Conservation (phyloP, 2,329 filamentous ascomycete species). For the Pseudogymnoascus sp. region DNA sequence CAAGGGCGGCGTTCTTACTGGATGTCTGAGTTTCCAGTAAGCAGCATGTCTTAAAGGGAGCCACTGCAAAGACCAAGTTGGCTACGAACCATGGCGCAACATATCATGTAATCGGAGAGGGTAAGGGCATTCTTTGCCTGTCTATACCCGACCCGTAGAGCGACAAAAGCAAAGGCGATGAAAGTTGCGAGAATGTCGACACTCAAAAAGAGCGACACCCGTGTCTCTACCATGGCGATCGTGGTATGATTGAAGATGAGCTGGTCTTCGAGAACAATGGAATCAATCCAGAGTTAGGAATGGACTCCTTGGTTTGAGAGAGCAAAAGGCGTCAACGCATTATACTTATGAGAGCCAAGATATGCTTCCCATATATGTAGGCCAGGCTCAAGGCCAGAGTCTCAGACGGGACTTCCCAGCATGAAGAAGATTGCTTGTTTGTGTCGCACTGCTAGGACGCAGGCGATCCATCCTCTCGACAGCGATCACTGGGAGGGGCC, state of each 20-base stretch:
- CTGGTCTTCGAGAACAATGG: not conserved
- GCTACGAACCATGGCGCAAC: slow-evolving; percentile 4
- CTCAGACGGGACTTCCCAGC: not conserved
- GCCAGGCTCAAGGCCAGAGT: not conserved
- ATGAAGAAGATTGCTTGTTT: not conserved
- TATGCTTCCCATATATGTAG: not conserved
- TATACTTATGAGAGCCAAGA: not conserved
- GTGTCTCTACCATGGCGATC: not conserved
- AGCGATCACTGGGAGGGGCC: not conserved
- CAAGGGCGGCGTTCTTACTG: not conserved
- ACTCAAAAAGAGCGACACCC: not conserved
- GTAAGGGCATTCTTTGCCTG: not conserved
- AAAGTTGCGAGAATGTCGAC: not conserved
- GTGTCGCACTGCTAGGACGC: not conserved
- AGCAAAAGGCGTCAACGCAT: not conserved
- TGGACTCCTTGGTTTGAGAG: not conserved
- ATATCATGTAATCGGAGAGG: slow-evolving; percentile 2
- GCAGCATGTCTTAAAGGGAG: not conserved
- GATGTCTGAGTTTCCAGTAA: not conserved
- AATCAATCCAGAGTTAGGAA: not conserved
- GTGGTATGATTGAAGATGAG: not conserved
- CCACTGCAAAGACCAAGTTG: not conserved
- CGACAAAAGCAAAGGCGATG: not conserved
- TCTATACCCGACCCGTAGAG: slow-evolving; percentile 3
- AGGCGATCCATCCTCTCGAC: not conserved